Evolutionary conservation across 768 basidiomycete species (phyloP), one percentile per base, ranked within the genome.

Genomic region (Gautieria morchelliformis): DNA sequence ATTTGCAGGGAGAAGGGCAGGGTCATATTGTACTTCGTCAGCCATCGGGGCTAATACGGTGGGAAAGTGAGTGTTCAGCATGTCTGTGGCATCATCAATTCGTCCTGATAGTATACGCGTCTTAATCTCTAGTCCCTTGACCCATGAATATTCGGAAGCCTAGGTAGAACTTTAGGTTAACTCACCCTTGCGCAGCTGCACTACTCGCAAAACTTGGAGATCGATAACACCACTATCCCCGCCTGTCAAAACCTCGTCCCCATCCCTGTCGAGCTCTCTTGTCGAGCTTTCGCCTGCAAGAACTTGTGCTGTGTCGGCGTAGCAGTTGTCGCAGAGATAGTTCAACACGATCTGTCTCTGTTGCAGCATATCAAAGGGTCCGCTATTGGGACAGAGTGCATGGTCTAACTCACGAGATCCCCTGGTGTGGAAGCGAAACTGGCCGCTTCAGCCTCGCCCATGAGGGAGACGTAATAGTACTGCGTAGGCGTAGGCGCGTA

Each of bases 1-100:
- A 63, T 93, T 89, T 1, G 74, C 68, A n/a, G 92, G 86, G 53
- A 95, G 76, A 63, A 92, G 89, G 1, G 74, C 68, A n/a, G 92
- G 86, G 48, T 85, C 76, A 27, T 63, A 63, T 64, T 52, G 69
- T 17, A 53, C 32, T 45, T 59, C 41, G 37, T 14, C 42, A n/a
- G 50, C 44, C 44, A 63, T 59, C 52, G 67, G 67, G 7, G 72
- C 66, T 12, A 91, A 77, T 11, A 93, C 89, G 12, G 75, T 66
- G 9, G 93, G 92, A 64, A 91, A 96, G 63, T 92, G 77, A 24
- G 71, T 68, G 60, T 89, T 78, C 41, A 95, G 73, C 17, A 85
- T 72, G 2, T 71, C 73, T 14, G 78, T 82, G 3, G 92, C 90
- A 27, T 84, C 79, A 54, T 83, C 79, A 39, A 94, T 80, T n/a